These are phyloP conservation scores for Arctostaphylos glauca DNA, from an alignment of 148 eudicot genomes.

Conservation along the genomic window DNA sequence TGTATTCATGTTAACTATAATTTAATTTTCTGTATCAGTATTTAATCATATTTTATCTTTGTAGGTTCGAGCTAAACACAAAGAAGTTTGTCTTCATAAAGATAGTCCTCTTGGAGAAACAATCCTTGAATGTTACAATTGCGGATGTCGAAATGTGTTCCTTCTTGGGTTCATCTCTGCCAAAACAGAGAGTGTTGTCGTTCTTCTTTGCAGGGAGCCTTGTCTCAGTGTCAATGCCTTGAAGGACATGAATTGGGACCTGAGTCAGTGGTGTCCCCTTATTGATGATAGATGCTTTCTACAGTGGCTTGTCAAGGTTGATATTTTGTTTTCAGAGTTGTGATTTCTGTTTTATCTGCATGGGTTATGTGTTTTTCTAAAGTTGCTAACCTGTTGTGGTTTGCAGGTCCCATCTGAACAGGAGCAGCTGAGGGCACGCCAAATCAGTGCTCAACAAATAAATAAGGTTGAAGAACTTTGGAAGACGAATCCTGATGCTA, in stretches of 20 bases:
- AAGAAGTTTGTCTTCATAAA: conserved; percentile 98
- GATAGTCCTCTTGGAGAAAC: conserved; percentile 99
- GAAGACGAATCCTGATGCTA: conserved; percentile 98
- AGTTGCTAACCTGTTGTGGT: conserved; percentile 14
- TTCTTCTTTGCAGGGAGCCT: conserved; percentile 95
- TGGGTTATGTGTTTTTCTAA: background rate
- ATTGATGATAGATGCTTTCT: conserved; percentile 98
- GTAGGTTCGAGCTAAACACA: conserved; percentile 97
- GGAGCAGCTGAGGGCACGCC: conserved; percentile 97
- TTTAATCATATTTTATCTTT: background rate
- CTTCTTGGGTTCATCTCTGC: conserved; percentile 97
- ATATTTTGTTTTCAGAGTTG: background rate
- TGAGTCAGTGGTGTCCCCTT: conserved; percentile 99
- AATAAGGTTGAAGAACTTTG: conserved; percentile 98
- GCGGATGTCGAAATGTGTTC: conserved; percentile 98
- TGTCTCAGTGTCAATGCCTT: conserved; percentile 86
- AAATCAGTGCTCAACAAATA: conserved; percentile 96
- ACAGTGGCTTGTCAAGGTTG: conserved; percentile 98
- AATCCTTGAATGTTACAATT: conserved; percentile 95
- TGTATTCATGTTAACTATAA: too few relatives aligned
- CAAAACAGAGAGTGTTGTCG: conserved; percentile 96
- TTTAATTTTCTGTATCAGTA: too few relatives aligned
- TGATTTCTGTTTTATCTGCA: background rate
- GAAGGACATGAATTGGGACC: conserved; percentile 99
- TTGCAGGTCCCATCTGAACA: conserved; percentile 95